phyloP scores from a whole-genome alignment of 1,284 basidiomycete genomes.

The Tilletia horrida region DNA sequence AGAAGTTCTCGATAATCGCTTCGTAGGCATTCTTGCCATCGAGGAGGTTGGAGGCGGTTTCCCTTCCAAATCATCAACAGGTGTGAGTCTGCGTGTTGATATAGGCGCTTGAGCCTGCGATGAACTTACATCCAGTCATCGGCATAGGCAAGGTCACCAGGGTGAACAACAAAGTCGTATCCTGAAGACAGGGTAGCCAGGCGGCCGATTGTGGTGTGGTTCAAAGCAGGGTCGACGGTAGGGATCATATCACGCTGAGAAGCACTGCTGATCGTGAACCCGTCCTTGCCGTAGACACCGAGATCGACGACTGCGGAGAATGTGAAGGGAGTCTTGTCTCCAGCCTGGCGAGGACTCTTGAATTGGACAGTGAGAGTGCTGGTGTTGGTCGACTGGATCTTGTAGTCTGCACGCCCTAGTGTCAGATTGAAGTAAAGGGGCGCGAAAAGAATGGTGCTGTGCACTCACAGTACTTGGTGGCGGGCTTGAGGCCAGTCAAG shows the following conservation, averaged over 20 bases:
- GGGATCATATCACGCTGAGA: conserved; percentile 22
- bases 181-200: conserved; percentile 13
- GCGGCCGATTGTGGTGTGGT: conserved; percentile 24
- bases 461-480: conserved; percentile 32
- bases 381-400: conserved; percentile 18
- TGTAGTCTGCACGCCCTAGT: conserved; percentile 1
- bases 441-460: no score
- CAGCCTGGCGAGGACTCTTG: conserved; percentile 17
- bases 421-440: neutral
- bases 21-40: conserved; percentile 45
- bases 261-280: conserved; percentile 17
- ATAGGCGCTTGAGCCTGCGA: neutral
- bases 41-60: conserved; percentile 33
- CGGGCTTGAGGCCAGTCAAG: conserved; percentile 27
- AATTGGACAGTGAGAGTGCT: conserved; percentile 9
- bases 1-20: conserved; percentile 54
- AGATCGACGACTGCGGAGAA: conserved; percentile 21
- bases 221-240: conserved; percentile 19
- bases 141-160: conserved; percentile 55
- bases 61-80: neutral
- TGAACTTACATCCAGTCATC: conserved; percentile 47
- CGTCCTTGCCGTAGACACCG: conserved; percentile 21
- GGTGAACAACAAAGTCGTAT: conserved; percentile 24
- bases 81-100: no score
- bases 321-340: conserved; percentile 22